These are phyloP conservation scores for Tilletia horrida DNA, from an alignment of 1,284 basidiomycete species.

Conservation along the genomic window DNA sequence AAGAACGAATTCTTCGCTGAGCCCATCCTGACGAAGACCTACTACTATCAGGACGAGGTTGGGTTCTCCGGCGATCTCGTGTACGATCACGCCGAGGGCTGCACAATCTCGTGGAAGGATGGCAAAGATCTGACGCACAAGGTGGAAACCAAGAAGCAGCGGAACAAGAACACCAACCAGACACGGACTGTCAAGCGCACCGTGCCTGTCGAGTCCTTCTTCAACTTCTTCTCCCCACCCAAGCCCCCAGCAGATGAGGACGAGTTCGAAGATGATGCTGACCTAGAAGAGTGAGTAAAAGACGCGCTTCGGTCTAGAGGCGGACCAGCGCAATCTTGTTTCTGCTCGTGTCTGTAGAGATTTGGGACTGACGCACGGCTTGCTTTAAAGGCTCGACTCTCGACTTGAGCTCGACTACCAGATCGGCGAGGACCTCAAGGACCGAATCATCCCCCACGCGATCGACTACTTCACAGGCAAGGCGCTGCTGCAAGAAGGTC, in stretches of 20 bases:
- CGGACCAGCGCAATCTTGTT: background rate
- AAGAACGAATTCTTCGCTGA: constrained; percentile 85
- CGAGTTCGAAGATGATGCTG: constrained; percentile 18
- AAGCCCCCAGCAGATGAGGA: constrained; percentile 49
- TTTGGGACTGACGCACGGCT: constrained; percentile 72
- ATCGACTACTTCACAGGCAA: constrained; percentile 87
- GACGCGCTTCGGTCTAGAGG: constrained; percentile 3
- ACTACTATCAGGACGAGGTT: constrained; percentile 85
- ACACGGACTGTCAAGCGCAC: constrained; percentile 54
- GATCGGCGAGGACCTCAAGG: constrained; percentile 97
- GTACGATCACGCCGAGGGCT: constrained; percentile 87
- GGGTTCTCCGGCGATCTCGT: constrained; percentile 92
- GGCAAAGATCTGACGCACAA: constrained; percentile 96
- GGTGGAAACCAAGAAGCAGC: constrained; percentile 97
- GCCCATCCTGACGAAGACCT: constrained; percentile 81
- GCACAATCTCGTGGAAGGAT: constrained; percentile 92
- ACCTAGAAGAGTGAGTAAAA: constrained; percentile 29
- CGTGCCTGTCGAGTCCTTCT: constrained; percentile 54
- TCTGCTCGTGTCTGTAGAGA: background rate
- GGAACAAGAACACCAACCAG: constrained; percentile 70
- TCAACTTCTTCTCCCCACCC: constrained; percentile 55
- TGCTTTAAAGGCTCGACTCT: constrained; percentile 77
- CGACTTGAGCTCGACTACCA: constrained; percentile 93
- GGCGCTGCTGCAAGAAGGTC: constrained; percentile 79
- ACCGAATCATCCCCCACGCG: constrained; percentile 91